Conservation (phyloP, 352 stramenopile species). For the Phytophthora syringae region DNA sequence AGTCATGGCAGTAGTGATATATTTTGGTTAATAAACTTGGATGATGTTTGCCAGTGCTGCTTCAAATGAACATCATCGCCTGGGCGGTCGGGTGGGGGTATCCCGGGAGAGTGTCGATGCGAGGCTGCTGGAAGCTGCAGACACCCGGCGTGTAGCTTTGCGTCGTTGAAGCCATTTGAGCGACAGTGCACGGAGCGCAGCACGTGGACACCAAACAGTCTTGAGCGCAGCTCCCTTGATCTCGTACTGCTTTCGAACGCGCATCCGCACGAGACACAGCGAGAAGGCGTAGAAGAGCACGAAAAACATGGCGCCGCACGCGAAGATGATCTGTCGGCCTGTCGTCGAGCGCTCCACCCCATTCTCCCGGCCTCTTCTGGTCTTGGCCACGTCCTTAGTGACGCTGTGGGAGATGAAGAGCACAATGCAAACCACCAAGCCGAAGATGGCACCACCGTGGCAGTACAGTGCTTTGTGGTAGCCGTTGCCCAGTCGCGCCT, state of each 20-base stretch:
- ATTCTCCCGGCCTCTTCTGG: background rate
- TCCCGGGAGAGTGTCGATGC: slow-evolving; percentile 24
- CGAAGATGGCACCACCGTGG: slow-evolving; percentile 40
- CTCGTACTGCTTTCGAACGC: slow-evolving; percentile 46
- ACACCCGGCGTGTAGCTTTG: slow-evolving; percentile 60
- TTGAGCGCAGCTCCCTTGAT: slow-evolving; percentile 39
- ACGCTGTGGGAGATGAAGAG: slow-evolving; percentile 35
- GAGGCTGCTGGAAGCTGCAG: slow-evolving; percentile 42
- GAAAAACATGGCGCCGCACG: slow-evolving; percentile 26
- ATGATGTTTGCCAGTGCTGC: background rate
- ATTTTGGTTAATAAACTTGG: slow-evolving; percentile 11
- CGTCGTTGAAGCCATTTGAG: slow-evolving; percentile 63
- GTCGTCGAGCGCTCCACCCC: slow-evolving; percentile 14
- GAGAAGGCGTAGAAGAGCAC: slow-evolving; percentile 28
- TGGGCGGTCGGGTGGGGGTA: slow-evolving; percentile 28
- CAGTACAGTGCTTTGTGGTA: slow-evolving; percentile 35
- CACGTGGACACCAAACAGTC: slow-evolving; percentile 30
- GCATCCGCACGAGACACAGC: slow-evolving; percentile 37
- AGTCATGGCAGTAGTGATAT: background rate
- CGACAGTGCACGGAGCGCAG: slow-evolving; percentile 54
- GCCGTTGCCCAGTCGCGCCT: slow-evolving; percentile 32
- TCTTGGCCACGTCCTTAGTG: slow-evolving; percentile 12
- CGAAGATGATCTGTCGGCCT: slow-evolving; percentile 26
- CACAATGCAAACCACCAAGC: slow-evolving; percentile 36
- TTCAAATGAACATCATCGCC: slow-evolving; percentile 23